Percentiles rank a stretch among this genome's conserved stretches.
Conservation (phyloP, 768 basidiomycete genomes). For the Thelephora aurantiotincta region DNA sequence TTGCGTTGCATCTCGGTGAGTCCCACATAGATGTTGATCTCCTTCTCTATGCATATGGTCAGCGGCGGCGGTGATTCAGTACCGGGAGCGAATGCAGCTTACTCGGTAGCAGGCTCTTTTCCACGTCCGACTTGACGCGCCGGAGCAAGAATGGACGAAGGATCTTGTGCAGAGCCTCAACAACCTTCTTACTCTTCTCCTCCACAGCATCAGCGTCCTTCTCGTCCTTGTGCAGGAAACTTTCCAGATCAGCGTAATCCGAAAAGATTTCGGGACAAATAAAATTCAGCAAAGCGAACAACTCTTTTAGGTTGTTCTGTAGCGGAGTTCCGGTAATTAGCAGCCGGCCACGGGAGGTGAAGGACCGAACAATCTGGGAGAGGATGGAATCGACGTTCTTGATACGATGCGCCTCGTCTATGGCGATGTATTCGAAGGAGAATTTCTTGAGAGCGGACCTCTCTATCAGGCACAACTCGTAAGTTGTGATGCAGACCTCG, state of each 20-base stretch:
- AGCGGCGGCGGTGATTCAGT: not conserved
- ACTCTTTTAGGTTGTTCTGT: conserved; percentile 93
- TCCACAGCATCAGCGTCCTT: conserved; percentile 52
- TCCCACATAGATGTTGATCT: conserved; percentile 96
- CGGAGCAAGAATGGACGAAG: conserved; percentile 87
- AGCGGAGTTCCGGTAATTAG: conserved; percentile 95
- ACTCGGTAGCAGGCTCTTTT: conserved; percentile 92
- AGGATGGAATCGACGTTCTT: conserved; percentile 97
- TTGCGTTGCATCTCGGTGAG: conserved; percentile 96
- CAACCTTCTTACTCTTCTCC: conserved; percentile 82
- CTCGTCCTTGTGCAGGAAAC: conserved; percentile 86
- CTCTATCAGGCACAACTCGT: conserved; percentile 95
- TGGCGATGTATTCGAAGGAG: conserved; percentile 93
- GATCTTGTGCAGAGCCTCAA: conserved; percentile 95
- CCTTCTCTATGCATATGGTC: conserved; percentile 54
- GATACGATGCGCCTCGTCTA: conserved; percentile 98
- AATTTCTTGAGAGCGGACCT: conserved; percentile 88
- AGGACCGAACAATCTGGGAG: conserved; percentile 85
- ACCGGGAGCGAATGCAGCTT: conserved; percentile 10
- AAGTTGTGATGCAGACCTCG: conserved; percentile 89
- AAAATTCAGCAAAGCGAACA: conserved; percentile 87
- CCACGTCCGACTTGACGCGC: conserved; percentile 91
- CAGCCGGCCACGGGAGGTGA: conserved; percentile 76
- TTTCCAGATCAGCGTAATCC: conserved; percentile 81
- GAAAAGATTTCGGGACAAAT: conserved; percentile 96